Evolutionary conservation across 1,284 basidiomycete species (phyloP).

Genomic region (Papiliotrema terrestris): DNA sequence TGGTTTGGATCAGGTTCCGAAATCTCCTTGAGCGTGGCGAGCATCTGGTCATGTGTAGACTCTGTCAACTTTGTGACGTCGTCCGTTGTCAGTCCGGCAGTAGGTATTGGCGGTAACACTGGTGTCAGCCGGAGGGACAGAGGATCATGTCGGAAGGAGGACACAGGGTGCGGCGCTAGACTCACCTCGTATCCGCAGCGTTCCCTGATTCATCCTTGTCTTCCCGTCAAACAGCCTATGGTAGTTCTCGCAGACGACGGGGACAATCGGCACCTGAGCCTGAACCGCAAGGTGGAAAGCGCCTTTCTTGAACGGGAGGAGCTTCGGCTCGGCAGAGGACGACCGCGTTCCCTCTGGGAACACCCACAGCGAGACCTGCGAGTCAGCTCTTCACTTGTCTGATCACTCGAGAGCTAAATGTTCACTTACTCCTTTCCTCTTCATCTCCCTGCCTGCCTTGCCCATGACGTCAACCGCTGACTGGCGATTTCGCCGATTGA

Average conservation of each 20-base stretch:
- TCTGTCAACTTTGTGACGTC: conserved; percentile 52
- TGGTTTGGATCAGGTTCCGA: conserved; percentile 24
- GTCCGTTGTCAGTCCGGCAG: conserved; percentile 48
- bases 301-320: conserved; percentile 95
- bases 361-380: conserved; percentile 76
- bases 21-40: conserved; percentile 44
- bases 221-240: conserved; percentile 72
- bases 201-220: conserved; percentile 72
- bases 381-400: background rate
- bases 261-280: conserved; percentile 74
- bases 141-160: too few relatives aligned
- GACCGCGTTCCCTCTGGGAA: conserved; percentile 92
- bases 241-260: conserved; percentile 93
- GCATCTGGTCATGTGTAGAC: conserved; percentile 50
- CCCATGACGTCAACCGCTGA: conserved; percentile 72
- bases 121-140: conserved; percentile 57
- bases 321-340: conserved; percentile 59
- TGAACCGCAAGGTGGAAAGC: conserved; percentile 95
- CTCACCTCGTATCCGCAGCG: conserved; percentile 76
- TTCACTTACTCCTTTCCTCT: conserved; percentile 56
- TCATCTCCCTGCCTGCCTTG: conserved; percentile 78
- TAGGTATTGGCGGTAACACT: conserved; percentile 55
- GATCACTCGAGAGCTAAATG: background rate
- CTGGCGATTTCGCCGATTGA: conserved; percentile 78
- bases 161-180: too few relatives aligned